These are phyloP conservation scores for Neonectria punicea DNA, from an alignment of 2,329 filamentous ascomycete genomes.

Conservation along the genomic window DNA sequence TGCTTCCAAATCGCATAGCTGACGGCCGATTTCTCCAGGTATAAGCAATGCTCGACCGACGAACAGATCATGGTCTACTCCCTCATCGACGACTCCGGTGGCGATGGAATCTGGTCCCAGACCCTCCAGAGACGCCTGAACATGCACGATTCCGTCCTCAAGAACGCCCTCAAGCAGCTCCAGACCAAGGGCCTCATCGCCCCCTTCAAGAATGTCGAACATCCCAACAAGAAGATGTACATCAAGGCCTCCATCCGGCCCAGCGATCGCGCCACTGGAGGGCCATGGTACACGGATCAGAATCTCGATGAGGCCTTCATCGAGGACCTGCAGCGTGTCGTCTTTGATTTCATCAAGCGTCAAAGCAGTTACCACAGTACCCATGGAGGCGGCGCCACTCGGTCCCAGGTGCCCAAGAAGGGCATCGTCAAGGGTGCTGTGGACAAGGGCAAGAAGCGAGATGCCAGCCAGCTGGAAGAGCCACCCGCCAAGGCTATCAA, in stretches of 20 bases:
- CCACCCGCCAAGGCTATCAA: constrained; percentile 45
- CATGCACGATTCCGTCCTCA: constrained; percentile 85
- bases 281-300: constrained; percentile 93
- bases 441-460: constrained; percentile 61
- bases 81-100: constrained; percentile 85
- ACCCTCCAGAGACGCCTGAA: constrained; percentile 82
- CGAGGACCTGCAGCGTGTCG: constrained; percentile 75
- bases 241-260: constrained; percentile 88
- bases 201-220: constrained; percentile 90
- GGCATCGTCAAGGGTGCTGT: constrained; percentile 62
- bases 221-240: constrained; percentile 93
- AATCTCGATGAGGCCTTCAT: constrained; percentile 92
- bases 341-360: constrained; percentile 78
- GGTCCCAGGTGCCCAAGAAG: constrained; percentile 65
- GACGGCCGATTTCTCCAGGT: constrained; percentile 52
- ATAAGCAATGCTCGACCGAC: constrained; percentile 70
- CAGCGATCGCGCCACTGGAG: constrained; percentile 90
- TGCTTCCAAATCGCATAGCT: constrained; percentile 10
- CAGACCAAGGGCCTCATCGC: constrained; percentile 85
- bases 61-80: constrained; percentile 88
- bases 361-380: constrained; percentile 74
- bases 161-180: constrained; percentile 84
- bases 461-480: constrained; percentile 53
- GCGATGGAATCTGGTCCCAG: constrained; percentile 91
- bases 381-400: constrained; percentile 45